Conservation (phyloP, 352 stramenopile species). For the Phytophthora fragariaefolia region DNA sequence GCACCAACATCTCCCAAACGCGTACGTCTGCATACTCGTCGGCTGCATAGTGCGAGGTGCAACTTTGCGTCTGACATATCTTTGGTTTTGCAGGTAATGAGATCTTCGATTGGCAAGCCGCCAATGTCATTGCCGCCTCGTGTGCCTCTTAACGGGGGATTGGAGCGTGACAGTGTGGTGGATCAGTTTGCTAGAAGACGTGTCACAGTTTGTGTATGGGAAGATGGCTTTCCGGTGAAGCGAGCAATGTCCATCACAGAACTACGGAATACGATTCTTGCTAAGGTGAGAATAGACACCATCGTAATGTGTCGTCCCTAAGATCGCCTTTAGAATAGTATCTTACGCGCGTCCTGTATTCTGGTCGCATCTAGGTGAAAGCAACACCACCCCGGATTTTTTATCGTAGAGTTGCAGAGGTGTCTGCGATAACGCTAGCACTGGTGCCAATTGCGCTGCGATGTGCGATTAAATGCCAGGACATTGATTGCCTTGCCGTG, state of each 20-base stretch:
- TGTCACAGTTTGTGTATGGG: conserved; percentile 83
- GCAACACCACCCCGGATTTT: conserved; percentile 65
- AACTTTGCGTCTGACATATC: conserved; percentile 17
- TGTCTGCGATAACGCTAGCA: conserved; percentile 61
- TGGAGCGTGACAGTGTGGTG: conserved; percentile 43
- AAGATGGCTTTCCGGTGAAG: conserved; percentile 70
- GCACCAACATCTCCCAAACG: conserved; percentile 34
- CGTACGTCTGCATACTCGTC: conserved; percentile 23
- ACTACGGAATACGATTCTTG: conserved; percentile 80
- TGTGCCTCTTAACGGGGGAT: conserved; percentile 25
- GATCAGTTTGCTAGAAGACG: conserved; percentile 69
- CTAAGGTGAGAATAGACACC: conserved; percentile 51
- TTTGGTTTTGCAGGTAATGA: conserved; percentile 18
- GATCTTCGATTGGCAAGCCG: conserved; percentile 22
- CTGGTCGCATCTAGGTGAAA: conserved; percentile 55
- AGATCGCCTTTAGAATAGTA: background rate
- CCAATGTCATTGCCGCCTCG: conserved; percentile 42
- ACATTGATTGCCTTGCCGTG: conserved; percentile 58
- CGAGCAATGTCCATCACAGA: conserved; percentile 84
- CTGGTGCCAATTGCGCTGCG: conserved; percentile 69
- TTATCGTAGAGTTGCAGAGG: conserved; percentile 76
- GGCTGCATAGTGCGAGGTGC: background rate
- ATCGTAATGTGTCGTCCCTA: background rate
- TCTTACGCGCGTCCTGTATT: background rate
- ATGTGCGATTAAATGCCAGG: conserved; percentile 61